Conservation (phyloP, 257 asterid species). For the Verbena officinalis region DNA sequence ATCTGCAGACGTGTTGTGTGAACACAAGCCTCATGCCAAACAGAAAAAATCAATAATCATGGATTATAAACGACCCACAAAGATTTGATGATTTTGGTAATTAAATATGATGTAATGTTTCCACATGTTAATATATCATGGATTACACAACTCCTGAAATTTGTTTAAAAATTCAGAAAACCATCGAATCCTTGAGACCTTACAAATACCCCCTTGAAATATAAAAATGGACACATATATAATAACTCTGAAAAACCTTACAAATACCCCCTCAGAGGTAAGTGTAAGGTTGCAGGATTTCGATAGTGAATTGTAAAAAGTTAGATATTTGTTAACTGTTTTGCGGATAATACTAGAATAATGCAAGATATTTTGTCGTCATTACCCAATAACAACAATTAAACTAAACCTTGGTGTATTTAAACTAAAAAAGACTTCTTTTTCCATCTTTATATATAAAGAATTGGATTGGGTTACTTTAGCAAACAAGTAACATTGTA, state of each 20-base stretch:
- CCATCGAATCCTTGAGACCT: too few species aligned
- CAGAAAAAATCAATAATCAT: background rate
- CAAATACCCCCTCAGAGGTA: too few species aligned
- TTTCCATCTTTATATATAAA: slow-evolving; percentile 11
- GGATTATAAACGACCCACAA: background rate
- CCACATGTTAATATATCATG: too few species aligned
- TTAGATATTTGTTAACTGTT: background rate
- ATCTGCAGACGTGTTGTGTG: slow-evolving; percentile 29
- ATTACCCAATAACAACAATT: background rate
- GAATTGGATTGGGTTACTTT: slow-evolving; percentile 35
- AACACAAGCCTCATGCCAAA: slow-evolving; percentile 19
- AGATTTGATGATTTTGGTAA: background rate
- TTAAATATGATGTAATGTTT: slow-evolving; percentile 3
- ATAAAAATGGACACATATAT: too few species aligned
- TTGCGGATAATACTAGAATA: background rate
- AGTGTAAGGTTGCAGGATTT: too few species aligned
- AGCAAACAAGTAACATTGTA: slow-evolving; percentile 57
- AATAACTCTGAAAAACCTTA: too few species aligned
- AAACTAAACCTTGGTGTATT: background rate
- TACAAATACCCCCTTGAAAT: too few species aligned
- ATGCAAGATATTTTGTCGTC: background rate
- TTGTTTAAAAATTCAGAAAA: too few species aligned
- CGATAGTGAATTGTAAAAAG: background rate
- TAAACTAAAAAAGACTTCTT: background rate
- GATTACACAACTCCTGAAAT: too few species aligned